Conservation (phyloP, 208 protist species). For the Leishmania amazonensis region DNA sequence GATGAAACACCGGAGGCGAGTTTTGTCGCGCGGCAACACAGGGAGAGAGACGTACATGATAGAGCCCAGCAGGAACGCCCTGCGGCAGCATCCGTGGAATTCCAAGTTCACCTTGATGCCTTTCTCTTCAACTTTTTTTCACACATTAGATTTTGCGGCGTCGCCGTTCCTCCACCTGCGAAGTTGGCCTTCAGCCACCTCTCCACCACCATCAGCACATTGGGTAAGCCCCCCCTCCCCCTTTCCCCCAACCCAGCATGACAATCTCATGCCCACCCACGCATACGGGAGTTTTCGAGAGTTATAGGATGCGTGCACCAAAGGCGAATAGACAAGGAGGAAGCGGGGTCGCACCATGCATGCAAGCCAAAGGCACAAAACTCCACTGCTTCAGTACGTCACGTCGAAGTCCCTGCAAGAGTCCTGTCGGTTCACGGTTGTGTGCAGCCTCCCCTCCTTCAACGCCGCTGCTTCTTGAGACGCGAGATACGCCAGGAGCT, state of each 20-base stretch:
- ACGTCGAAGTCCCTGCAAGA: background rate
- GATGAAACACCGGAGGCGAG: background rate
- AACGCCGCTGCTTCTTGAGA: slow-evolving; percentile 58
- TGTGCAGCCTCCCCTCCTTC: slow-evolving; percentile 1
- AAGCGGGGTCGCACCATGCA: background rate
- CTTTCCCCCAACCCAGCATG: too few species aligned
- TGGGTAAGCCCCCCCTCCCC: background rate
- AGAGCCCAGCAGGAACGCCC: background rate
- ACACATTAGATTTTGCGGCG: too few species aligned
- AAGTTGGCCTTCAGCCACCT: background rate
- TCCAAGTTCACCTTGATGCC: background rate
- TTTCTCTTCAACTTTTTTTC: slow-evolving; percentile 18
- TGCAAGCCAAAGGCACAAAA: background rate
- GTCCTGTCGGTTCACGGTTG: background rate
- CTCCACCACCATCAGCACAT: background rate
- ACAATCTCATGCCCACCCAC: background rate
- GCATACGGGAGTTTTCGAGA: background rate
- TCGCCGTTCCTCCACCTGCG: background rate
- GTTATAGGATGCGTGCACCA: background rate
- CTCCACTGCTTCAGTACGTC: background rate
- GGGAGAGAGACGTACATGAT: background rate
- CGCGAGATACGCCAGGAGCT: slow-evolving; percentile 90
- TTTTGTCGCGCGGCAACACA: too few species aligned
- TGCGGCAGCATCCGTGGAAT: background rate
- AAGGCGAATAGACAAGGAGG: background rate